Evolutionary conservation across 2,329 filamentous ascomycete species (phyloP).

Genomic region (Trichoderma koningiopsis): DNA sequence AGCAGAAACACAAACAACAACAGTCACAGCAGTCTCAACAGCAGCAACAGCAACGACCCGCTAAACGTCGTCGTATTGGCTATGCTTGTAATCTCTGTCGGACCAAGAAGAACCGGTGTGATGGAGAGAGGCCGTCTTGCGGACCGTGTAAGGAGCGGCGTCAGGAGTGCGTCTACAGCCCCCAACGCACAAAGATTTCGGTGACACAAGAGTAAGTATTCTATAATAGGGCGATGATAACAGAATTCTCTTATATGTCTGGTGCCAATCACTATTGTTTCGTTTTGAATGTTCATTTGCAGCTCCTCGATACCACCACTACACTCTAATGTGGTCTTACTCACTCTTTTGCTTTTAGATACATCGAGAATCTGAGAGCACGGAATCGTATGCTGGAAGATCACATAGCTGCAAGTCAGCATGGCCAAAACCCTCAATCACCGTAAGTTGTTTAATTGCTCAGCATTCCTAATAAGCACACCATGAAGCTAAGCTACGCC

Average conservation of each 20-base stretch:
- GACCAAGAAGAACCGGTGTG: constrained; percentile 20
- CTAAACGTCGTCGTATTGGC: constrained; percentile 14
- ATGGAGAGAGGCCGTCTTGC: constrained; percentile 19
- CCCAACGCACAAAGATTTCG: constrained; percentile 18
- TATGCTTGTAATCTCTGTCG: constrained; percentile 18
- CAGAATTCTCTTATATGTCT: background rate
- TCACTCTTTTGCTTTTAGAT: background rate
- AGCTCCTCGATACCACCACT: background rate
- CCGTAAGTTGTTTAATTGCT: background rate
- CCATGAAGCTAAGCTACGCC: background rate
- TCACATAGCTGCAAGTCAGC: constrained; percentile 8
- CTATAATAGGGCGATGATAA: background rate
- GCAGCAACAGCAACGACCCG: constrained; percentile 1
- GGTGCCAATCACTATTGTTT: background rate
- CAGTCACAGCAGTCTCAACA: background rate
- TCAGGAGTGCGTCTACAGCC: constrained; percentile 21
- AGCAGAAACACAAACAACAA: background rate
- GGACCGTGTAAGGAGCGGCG: constrained; percentile 23
- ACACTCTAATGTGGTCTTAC: background rate
- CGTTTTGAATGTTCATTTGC: background rate
- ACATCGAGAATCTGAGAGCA: constrained; percentile 22
- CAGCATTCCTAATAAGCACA: no score
- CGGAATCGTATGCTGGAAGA: constrained; percentile 20
- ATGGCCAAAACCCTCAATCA: constrained; percentile 3
- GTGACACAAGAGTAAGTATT: constrained; percentile 20